Conservation (phyloP, 176 grass and related monocot species). For the Neostapfia colusana region DNA sequence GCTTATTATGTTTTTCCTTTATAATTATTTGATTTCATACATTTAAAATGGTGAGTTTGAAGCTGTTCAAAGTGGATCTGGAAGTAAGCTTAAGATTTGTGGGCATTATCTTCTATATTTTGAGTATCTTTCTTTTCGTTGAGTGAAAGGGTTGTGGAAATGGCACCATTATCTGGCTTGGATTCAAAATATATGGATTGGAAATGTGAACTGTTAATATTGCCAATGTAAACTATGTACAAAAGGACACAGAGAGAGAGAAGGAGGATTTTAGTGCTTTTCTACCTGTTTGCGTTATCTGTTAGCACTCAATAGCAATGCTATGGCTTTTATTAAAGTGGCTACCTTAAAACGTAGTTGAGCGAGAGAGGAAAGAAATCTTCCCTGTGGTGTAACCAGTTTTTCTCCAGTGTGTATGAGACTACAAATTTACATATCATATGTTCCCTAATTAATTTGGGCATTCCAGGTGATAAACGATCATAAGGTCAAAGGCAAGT, state of each 20-base stretch:
- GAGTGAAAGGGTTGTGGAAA: no score
- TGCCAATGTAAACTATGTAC: neutral
- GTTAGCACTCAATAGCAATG: neutral
- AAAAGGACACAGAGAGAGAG: neutral
- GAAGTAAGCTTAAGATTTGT: no score
- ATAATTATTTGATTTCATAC: neutral
- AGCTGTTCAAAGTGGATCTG: no score
- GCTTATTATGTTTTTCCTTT: neutral
- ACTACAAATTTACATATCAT: conserved; percentile 15
- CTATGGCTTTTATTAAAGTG: neutral
- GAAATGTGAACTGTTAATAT: conserved; percentile 2
- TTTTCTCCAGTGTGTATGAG: neutral
- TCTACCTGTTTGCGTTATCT: conserved; percentile 28
- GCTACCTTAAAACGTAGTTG: neutral
- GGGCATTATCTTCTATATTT: no score
- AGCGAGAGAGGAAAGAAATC: no score
- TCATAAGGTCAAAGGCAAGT: conserved; percentile 74
- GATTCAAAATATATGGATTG: neutral
- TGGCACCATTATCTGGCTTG: neutral
- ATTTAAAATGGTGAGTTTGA: no score
- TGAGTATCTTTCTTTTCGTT: no score
- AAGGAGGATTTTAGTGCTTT: no score
- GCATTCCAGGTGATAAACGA: conserved; percentile 81
- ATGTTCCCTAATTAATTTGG: conserved; percentile 15
- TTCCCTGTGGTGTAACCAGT: neutral